Evolutionary conservation across 1,139 yeast species (phyloP).

Genomic region (Blastobotrys ciferrii): DNA sequence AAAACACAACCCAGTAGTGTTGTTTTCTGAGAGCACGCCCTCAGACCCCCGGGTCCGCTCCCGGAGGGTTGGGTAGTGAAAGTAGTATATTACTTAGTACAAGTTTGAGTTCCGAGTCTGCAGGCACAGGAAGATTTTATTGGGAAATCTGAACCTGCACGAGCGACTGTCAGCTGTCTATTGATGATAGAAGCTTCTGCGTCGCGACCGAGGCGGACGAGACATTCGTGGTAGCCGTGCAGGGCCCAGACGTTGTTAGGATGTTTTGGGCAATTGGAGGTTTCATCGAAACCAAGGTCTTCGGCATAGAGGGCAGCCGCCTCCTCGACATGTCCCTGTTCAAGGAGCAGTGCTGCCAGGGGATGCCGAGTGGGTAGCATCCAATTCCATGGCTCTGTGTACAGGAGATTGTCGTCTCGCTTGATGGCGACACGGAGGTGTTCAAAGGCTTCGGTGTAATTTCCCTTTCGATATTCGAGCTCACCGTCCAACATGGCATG

Average conservation of each 20-base stretch:
- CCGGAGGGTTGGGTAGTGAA: too few species aligned
- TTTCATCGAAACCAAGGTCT: conserved; percentile 4
- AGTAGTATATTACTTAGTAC: too few species aligned
- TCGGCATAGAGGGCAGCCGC: conserved; percentile 10
- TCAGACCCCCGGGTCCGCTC: too few species aligned
- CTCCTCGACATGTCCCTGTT: conserved; percentile 11
- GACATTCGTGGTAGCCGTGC: conserved; percentile 8
- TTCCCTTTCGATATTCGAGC: conserved; percentile 9
- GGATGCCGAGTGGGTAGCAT: conserved; percentile 11
- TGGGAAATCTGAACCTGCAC: not conserved
- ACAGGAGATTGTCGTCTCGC: conserved; percentile 8
- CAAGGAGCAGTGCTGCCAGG: conserved; percentile 7
- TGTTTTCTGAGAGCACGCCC: too few species aligned
- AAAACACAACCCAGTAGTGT: too few species aligned
- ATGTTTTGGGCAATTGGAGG: conserved; percentile 5
- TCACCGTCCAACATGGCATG: conserved; percentile 11
- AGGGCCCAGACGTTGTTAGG: conserved; percentile 12
- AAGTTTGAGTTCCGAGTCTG: not conserved
- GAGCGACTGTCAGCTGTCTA: not conserved
- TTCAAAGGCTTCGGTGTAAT: conserved; percentile 2
- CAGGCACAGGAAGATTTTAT: not conserved
- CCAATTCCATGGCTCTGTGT: conserved; percentile 13
- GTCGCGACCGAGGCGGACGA: not conserved
- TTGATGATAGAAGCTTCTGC: not conserved
- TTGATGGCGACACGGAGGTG: conserved; percentile 6